These are phyloP conservation scores for Guadua angustifolia DNA, from an alignment of 176 grass and related monocot species.

Conservation along the genomic window DNA sequence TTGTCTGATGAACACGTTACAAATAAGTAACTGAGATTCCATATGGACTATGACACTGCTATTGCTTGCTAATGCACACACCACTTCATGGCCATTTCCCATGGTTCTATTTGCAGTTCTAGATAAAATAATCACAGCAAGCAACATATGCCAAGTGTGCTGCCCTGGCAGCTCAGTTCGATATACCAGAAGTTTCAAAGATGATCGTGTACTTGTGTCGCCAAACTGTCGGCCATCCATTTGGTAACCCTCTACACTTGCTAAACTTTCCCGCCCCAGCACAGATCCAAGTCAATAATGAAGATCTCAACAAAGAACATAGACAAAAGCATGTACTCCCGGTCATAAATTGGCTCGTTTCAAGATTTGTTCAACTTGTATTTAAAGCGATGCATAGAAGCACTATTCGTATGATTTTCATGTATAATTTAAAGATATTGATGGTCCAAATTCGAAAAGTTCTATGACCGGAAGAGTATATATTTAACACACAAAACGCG, in stretches of 20 bases:
- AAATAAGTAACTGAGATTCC: not conserved
- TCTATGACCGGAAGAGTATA: too few species aligned
- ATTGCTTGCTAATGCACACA: not conserved
- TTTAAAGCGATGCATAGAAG: too few species aligned
- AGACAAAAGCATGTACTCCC: not conserved
- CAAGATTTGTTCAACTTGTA: too few species aligned
- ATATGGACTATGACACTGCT: not conserved
- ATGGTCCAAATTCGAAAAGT: too few species aligned
- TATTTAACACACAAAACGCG: not conserved
- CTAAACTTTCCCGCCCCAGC: not conserved
- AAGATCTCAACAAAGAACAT: not conserved
- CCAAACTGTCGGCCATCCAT: conserved; percentile 11
- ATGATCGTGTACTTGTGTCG: not conserved
- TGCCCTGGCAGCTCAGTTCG: not conserved
- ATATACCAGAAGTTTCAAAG: not conserved
- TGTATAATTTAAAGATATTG: too few species aligned
- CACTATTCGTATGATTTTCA: too few species aligned
- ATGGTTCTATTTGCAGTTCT: not conserved
- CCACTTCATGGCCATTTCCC: not conserved
- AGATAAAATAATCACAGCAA: not conserved
- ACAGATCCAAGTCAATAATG: not conserved
- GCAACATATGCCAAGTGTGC: not conserved
- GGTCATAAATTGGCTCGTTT: too few species aligned
- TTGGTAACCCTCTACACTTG: not conserved
- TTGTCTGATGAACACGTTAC: conserved; percentile 9